phyloP scores from a whole-genome alignment of 805 yeast species.

The Kockiozyma suomiensis region DNA sequence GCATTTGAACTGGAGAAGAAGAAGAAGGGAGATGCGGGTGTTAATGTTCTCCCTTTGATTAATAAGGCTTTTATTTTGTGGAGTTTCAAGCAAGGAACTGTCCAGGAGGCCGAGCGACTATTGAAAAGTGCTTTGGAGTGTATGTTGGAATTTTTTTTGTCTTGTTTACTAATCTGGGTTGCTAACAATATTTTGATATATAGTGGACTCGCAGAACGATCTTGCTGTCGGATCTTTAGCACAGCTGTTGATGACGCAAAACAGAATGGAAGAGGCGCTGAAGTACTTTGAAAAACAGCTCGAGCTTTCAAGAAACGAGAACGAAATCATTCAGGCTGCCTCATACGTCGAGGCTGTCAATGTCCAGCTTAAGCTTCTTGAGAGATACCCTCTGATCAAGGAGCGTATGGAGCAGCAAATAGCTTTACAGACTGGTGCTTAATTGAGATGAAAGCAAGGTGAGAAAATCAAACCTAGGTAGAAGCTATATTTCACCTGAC shows the following conservation, averaged over 20 bases:
- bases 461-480: too few species aligned
- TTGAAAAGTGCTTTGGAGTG: slow-evolving; percentile 71
- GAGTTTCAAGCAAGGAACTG: slow-evolving; percentile 45
- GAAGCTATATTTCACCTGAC: too few species aligned
- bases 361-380: slow-evolving; percentile 57
- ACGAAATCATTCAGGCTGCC: slow-evolving; percentile 16
- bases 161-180: neutral
- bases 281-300: slow-evolving; percentile 80
- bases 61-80: slow-evolving; percentile 74
- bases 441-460: too few species aligned
- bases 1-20: slow-evolving; percentile 73
- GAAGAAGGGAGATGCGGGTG: slow-evolving; percentile 52
- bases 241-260: slow-evolving; percentile 82
- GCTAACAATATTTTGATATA: neutral
- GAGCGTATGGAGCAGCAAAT: slow-evolving; percentile 29
- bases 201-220: slow-evolving; percentile 81
- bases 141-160: slow-evolving; percentile 4
- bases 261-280: slow-evolving; percentile 80
- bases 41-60: slow-evolving; percentile 86
- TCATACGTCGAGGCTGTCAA: slow-evolving; percentile 20
- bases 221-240: slow-evolving; percentile 89
- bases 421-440: neutral
- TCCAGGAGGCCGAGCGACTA: slow-evolving; percentile 62
- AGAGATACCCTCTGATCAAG: slow-evolving; percentile 35
- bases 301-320: slow-evolving; percentile 71